Conservation (phyloP, 352 stramenopile species). For the Pythium diclinum region DNA sequence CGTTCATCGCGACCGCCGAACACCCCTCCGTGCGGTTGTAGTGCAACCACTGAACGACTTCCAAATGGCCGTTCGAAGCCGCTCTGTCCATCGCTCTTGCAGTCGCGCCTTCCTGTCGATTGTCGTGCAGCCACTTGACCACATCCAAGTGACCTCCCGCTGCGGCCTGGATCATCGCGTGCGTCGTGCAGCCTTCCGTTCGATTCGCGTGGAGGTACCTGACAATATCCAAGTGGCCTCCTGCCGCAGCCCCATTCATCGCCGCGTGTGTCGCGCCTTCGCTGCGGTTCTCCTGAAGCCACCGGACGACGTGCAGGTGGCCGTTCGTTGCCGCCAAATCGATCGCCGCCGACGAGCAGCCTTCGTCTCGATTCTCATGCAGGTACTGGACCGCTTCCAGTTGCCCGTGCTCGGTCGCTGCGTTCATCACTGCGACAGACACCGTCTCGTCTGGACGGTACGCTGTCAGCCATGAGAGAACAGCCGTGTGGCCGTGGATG, state of each 20-base stretch:
- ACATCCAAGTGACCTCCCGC: constrained; percentile 43
- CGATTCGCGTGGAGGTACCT: constrained; percentile 36
- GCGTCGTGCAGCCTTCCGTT: constrained; percentile 35
- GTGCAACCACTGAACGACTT: constrained; percentile 49
- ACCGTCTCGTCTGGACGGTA: constrained; percentile 10
- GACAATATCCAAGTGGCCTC: constrained; percentile 37
- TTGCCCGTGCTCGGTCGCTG: constrained; percentile 37
- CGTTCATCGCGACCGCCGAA: constrained; percentile 46
- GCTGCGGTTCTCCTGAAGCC: constrained; percentile 35
- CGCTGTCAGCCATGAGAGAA: constrained; percentile 18
- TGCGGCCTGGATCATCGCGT: constrained; percentile 51
- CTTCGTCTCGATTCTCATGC: constrained; percentile 27
- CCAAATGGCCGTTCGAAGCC: constrained; percentile 47
- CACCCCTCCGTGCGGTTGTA: constrained; percentile 35
- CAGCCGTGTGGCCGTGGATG: constrained; percentile 8
- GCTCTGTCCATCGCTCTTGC: constrained; percentile 44
- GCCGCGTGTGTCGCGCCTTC: constrained; percentile 40
- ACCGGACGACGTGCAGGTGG: constrained; percentile 35
- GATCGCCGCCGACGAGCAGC: constrained; percentile 34
- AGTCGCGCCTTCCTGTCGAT: constrained; percentile 38
- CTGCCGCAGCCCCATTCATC: constrained; percentile 39
- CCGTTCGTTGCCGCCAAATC: constrained; percentile 41
- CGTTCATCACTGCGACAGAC: constrained; percentile 23
- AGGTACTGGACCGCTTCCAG: constrained; percentile 36
- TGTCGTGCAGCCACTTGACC: constrained; percentile 42